Conservation (phyloP, 2,329 filamentous ascomycete species). For the Massarina eburnea region DNA sequence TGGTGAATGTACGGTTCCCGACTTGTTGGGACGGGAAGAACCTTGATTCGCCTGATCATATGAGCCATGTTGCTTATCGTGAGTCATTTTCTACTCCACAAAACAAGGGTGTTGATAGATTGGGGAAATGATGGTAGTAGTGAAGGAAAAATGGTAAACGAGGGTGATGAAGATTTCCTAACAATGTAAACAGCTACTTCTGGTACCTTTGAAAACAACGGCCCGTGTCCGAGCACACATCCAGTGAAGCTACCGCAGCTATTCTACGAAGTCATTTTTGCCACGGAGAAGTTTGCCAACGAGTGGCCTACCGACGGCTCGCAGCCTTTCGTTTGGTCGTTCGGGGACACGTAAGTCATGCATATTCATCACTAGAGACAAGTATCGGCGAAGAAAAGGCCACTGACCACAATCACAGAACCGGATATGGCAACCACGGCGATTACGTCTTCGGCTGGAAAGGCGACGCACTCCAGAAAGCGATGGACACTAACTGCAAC, state of each 20-base stretch:
- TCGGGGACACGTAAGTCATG: constrained; percentile 40
- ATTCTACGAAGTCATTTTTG: constrained; percentile 24
- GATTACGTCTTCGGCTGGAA: constrained; percentile 52
- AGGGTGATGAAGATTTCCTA: background rate
- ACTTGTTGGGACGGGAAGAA: constrained; percentile 51
- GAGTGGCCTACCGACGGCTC: constrained; percentile 27
- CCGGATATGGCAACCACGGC: constrained; percentile 53
- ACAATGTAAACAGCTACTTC: constrained; percentile 7
- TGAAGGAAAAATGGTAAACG: background rate
- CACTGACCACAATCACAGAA: constrained; percentile 40
- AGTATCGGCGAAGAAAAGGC: constrained; percentile 21
- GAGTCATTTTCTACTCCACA: background rate
- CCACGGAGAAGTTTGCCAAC: constrained; percentile 38
- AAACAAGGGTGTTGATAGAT: background rate
- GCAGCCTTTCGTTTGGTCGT: constrained; percentile 32
- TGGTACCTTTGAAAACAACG: constrained; percentile 40
- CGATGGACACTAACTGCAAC: constrained; percentile 33
- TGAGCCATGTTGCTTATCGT: constrained; percentile 48
- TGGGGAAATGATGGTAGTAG: constrained; percentile 14
- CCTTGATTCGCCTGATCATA: constrained; percentile 56
- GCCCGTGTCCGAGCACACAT: constrained; percentile 55
- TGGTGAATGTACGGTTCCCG: constrained; percentile 44
- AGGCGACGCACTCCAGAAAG: constrained; percentile 49
- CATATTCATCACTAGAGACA: constrained; percentile 35
- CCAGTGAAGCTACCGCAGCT: constrained; percentile 39